Evolutionary conservation across 148 eudicot species (phyloP), one percentile per base, ranked within the genome.

Genomic region (Spergularia marina): DNA sequence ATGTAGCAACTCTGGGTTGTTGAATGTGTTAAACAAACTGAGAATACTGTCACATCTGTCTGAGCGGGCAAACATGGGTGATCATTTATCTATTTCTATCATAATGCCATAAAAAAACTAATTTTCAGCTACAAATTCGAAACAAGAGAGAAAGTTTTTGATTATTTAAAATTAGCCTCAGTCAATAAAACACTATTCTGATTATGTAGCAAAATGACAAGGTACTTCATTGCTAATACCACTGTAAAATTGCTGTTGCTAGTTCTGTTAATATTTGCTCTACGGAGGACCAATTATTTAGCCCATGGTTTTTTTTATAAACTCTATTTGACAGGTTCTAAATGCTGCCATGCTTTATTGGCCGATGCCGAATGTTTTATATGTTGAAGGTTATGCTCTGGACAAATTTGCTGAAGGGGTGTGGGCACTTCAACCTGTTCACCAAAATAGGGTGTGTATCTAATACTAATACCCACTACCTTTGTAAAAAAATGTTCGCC

Each of bases 271-370:
- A 60, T 6, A 20, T 60, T 39, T 12, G n/a, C 2, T 11, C 20
- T 65, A 55, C 18, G 23, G 41, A 23, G 55, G 55, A 30, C 65
- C 61, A 36, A 64, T n/a, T 44, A 51, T 34, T 72, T 20, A 53
- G 44, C 49, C 30, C 34, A 54, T 16, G 36, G 36, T 2, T 30
- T 30, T 30, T 30, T 30, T 30, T 58, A 39, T 68, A 47, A 10
- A 60, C 40, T 25, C 49, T 68, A 47, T 69, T 65, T 65, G 56
- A 55, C 88, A 94, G 98, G 98, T 91, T 81, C 86, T 94, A 70
- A 94, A 94, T 90, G 98, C 98, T 72, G 98, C 98, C 59, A 91
- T 91, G 97, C 92, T 94, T 55, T 91, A 90, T 77, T 94, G 97
- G 98, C 91, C 97, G 41, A 79, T 90, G 83, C 85, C 90, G 6